Evolutionary conservation across 805 yeast species (phyloP).

Genomic region (Ogataea zsoltii): DNA sequence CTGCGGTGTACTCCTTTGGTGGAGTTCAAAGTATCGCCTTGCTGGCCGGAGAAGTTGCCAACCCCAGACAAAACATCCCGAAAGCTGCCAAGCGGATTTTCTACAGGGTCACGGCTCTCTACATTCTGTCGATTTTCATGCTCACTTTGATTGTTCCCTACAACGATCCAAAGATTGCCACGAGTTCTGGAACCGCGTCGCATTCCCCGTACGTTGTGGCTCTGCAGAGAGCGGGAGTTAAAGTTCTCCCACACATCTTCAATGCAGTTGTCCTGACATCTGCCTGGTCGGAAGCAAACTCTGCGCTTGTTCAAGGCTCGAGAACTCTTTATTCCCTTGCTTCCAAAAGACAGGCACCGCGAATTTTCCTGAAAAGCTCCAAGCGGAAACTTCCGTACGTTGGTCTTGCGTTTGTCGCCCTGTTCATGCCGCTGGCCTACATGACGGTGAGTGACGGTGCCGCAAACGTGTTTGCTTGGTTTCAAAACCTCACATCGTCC

Average conservation of each 20-base stretch:
- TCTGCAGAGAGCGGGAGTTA: slow-evolving; percentile 59
- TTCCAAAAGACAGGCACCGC: slow-evolving; percentile 68
- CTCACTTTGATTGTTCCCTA: slow-evolving; percentile 48
- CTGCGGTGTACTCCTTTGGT: slow-evolving; percentile 59
- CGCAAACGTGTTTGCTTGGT: slow-evolving; percentile 59
- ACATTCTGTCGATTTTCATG: slow-evolving; percentile 33
- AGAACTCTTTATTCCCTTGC: slow-evolving; percentile 69
- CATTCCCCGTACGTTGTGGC: slow-evolving; percentile 77
- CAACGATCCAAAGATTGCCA: slow-evolving; percentile 41
- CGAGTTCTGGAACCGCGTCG: slow-evolving; percentile 58
- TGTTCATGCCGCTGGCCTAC: slow-evolving; percentile 54
- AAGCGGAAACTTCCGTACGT: slow-evolving; percentile 53
- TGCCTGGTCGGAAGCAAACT: slow-evolving; percentile 62
- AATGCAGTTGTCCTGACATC: slow-evolving; percentile 61
- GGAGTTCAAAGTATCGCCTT: slow-evolving; percentile 40
- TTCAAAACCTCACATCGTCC: slow-evolving; percentile 57
- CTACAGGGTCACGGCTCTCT: slow-evolving; percentile 23
- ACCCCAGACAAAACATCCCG: slow-evolving; percentile 28
- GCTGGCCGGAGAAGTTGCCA: slow-evolving; percentile 25
- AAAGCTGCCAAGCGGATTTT: slow-evolving; percentile 25
- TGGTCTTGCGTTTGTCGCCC: slow-evolving; percentile 48
- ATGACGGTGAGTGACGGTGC: slow-evolving; percentile 60
- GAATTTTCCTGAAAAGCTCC: slow-evolving; percentile 56
- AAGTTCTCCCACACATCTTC: slow-evolving; percentile 66
- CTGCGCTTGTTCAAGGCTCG: slow-evolving; percentile 66